phyloP scores from a whole-genome alignment of 208 protist genomes.

The Acanthamoeba lenticulata region DNA sequence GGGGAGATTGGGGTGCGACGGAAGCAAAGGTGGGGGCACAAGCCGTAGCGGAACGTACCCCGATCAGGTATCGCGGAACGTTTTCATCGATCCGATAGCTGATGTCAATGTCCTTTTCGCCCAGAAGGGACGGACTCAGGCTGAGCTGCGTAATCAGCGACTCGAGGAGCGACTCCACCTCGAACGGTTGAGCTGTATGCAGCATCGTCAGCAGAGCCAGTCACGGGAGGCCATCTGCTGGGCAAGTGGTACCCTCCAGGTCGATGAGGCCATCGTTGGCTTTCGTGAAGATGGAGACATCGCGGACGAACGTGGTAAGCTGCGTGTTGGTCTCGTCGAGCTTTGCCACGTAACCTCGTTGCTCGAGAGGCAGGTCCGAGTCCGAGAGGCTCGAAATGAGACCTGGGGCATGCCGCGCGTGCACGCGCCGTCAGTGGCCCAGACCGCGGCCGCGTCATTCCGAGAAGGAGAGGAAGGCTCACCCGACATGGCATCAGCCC shows the following conservation, averaged over 20 bases:
- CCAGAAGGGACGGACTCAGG: slow-evolving; percentile 1
- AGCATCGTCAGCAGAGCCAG: neutral
- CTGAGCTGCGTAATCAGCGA: slow-evolving; percentile 27
- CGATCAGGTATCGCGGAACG: slow-evolving; percentile 20
- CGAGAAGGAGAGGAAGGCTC: neutral
- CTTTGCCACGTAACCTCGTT: slow-evolving; percentile 19
- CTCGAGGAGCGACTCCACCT: slow-evolving; percentile 22
- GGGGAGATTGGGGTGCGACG: neutral
- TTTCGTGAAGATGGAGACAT: slow-evolving; percentile 49
- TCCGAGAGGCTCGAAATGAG: neutral
- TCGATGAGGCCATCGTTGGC: slow-evolving; percentile 47
- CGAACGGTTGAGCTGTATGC: slow-evolving; percentile 17
- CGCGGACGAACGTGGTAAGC: slow-evolving; percentile 12
- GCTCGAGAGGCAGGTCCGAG: neutral
- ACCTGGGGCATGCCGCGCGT: neutral
- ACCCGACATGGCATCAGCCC: neutral
- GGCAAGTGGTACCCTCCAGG: neutral
- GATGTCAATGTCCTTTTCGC: slow-evolving; percentile 55
- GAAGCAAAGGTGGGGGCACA: neutral
- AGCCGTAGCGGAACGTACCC: neutral
- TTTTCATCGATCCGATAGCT: slow-evolving; percentile 14
- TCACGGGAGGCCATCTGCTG: neutral
- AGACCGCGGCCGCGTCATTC: neutral
- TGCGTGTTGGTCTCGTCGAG: neutral
- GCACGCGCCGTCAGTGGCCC: neutral